Evolutionary conservation across 306 rosid genomes (phyloP), one percentile per base, ranked within the genome.

Genomic region (Malus asiatica): DNA sequence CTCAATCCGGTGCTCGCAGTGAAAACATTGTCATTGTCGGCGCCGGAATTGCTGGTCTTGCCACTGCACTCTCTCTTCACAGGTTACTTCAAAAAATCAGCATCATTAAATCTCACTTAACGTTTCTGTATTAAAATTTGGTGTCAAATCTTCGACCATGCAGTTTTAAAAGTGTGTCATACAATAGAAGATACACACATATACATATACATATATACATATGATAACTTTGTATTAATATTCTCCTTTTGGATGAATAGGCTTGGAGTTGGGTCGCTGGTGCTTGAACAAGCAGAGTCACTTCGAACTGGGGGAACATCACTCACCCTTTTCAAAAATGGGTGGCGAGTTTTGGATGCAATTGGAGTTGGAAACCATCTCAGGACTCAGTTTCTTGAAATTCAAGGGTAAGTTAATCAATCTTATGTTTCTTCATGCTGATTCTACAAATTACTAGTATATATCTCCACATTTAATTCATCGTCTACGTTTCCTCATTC

Each of bases 261-360:
- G 88, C 96, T 93, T 46, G 98, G 98, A 53, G 70, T 93, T 82
- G 61, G 81, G 51, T 91, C 96, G 16, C 44, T 81, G 76, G 89
- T 89, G 70, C 85, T 89, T 18, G 93, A 89, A 85, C 93, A 89
- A 66, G 83, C 85, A 53, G 89, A 81, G 44, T 87, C 90, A 6
- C 89, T 89, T 38, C 82, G 93, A 4, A 89, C 88, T 0, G 84
- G 90, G 75, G 98, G 98, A 76, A 90, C 96, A 76, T 93, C 98
- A 23, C 90, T 93, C 40, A 91, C 97, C 59, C 98, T 93, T 71
- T 90, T 85, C 87, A 93, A 91, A 80, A 93, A 93, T 9, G 96
- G 97, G 8, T 93, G 98, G 98, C 84, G 87, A 13, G 96, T 86
- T 4, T 87, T 94, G 77, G 94, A 94, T 86, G 92, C 90, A n/a